Evolutionary conservation across 2,329 filamentous ascomycete genomes (phyloP).

Genomic region (Hymenoscyphus salicellus): DNA sequence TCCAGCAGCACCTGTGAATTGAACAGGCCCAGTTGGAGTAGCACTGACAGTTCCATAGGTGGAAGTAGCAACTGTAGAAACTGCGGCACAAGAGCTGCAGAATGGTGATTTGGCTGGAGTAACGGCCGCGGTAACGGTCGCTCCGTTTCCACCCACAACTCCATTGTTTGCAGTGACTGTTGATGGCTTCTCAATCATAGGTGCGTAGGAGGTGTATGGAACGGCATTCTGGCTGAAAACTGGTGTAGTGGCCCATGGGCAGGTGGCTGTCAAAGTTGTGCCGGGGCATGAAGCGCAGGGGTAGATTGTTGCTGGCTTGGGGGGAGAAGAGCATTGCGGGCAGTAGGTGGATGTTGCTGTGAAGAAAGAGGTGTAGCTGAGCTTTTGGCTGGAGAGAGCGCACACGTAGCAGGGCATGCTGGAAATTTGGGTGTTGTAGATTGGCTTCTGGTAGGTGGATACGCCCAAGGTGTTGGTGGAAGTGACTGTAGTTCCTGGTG

Average conservation of each 20-base stretch:
- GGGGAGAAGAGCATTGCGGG: constrained; percentile 5
- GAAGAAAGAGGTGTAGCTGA: constrained; percentile 10
- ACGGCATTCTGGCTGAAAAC: constrained; percentile 5
- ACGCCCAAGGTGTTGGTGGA: constrained; percentile 15
- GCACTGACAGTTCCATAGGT: neutral
- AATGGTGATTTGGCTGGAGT: constrained; percentile 6
- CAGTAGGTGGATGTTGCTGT: constrained; percentile 15
- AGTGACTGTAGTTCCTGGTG: constrained; percentile 2
- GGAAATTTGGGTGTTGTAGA: constrained; percentile 15
- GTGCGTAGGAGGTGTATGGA: constrained; percentile 8
- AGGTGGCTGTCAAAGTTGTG: constrained; percentile 6
- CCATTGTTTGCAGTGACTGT: neutral
- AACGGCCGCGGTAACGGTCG: neutral
- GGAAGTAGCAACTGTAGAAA: neutral
- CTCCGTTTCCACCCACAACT: neutral
- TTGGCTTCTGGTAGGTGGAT: constrained; percentile 13
- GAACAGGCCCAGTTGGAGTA: neutral
- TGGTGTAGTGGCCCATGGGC: constrained; percentile 4
- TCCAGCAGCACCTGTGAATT: constrained; percentile 12
- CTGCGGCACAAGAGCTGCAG: constrained; percentile 6
- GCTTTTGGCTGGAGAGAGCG: constrained; percentile 9
- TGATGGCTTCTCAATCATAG: constrained; percentile 2
- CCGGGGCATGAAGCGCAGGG: constrained; percentile 11
- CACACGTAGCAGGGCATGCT: constrained; percentile 15
- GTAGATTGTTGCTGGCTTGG: constrained; percentile 11